phyloP scores from a whole-genome alignment of 2,329 filamentous ascomycete species.

The Dactylellina sp. region DNA sequence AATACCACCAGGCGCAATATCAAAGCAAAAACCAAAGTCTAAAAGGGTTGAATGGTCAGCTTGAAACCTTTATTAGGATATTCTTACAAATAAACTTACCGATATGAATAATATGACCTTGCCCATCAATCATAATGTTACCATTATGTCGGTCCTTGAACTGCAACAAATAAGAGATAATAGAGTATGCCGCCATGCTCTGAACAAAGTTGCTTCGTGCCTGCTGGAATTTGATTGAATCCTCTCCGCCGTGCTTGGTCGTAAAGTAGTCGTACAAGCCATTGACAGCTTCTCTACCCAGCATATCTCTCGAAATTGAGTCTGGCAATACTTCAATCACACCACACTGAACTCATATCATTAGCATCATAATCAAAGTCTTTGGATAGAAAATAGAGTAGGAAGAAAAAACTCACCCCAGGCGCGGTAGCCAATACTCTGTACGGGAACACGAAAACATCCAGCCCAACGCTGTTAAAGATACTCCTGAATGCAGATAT shows the following conservation, averaged over 20 bases:
- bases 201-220: slow-evolving; percentile 89
- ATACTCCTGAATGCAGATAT: slow-evolving; percentile 97
- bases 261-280: slow-evolving; percentile 98
- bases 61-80: slow-evolving; percentile 6
- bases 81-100: slow-evolving; percentile 54
- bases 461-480: slow-evolving; percentile 92
- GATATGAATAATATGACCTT: slow-evolving; percentile 96
- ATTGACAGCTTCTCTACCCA: slow-evolving; percentile 96
- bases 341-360: slow-evolving; percentile 71
- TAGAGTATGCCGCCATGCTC: slow-evolving; percentile 97
- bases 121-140: slow-evolving; percentile 99
- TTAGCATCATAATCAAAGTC: slow-evolving; percentile 11
- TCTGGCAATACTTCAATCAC: slow-evolving; percentile 98
- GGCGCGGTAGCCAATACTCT: slow-evolving; percentile 96
- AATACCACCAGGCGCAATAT: slow-evolving; percentile 95
- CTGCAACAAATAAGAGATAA: slow-evolving; percentile 95
- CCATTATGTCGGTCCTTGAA: slow-evolving; percentile 99
- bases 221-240: slow-evolving; percentile 92
- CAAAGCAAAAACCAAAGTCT: slow-evolving; percentile 99
- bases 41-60: slow-evolving; percentile 14
- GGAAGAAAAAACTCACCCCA: slow-evolving; percentile 65
- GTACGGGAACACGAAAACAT: slow-evolving; percentile 97
- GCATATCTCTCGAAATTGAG: slow-evolving; percentile 98
- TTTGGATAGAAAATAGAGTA: not conserved
- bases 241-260: slow-evolving; percentile 95